Evolutionary conservation across 2,329 filamentous ascomycete genomes (phyloP).

Genomic region (Aotearoamyces nothofagi): DNA sequence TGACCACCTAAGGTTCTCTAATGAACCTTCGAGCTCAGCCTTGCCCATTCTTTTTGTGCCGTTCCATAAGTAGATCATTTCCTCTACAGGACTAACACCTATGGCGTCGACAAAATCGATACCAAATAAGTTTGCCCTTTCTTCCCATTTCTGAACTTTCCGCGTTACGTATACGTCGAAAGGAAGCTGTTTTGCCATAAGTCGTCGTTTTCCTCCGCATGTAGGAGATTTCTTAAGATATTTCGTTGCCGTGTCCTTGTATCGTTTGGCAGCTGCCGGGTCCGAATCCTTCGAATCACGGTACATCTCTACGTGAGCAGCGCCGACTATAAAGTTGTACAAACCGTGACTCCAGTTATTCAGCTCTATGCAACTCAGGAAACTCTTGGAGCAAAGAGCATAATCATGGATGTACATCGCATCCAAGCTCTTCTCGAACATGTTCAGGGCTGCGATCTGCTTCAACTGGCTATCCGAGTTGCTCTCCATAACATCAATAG

Average conservation of each 20-base stretch:
- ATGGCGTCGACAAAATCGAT: slow-evolving; percentile 65
- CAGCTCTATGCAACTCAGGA: slow-evolving; percentile 58
- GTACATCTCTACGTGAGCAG: slow-evolving; percentile 69
- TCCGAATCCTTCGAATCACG: slow-evolving; percentile 35
- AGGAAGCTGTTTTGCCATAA: slow-evolving; percentile 80
- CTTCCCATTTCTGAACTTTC: slow-evolving; percentile 82
- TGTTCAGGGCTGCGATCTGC: slow-evolving; percentile 72
- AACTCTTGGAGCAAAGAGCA: slow-evolving; percentile 55
- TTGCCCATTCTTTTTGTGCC: slow-evolving; percentile 67
- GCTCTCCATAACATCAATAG: slow-evolving; percentile 47
- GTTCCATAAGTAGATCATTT: slow-evolving; percentile 93
- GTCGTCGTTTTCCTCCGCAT: slow-evolving; percentile 69
- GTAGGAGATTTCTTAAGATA: slow-evolving; percentile 57
- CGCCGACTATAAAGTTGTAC: slow-evolving; percentile 79
- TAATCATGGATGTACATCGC: slow-evolving; percentile 71
- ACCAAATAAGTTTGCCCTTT: slow-evolving; percentile 49
- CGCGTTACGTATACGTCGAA: slow-evolving; percentile 76
- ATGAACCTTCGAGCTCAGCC: slow-evolving; percentile 45
- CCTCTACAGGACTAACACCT: slow-evolving; percentile 65
- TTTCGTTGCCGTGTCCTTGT: slow-evolving; percentile 51
- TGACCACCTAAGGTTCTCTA: slow-evolving; percentile 47
- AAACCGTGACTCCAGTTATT: slow-evolving; percentile 86
- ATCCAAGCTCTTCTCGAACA: slow-evolving; percentile 71
- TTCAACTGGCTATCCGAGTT: slow-evolving; percentile 59
- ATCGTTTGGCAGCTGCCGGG: slow-evolving; percentile 31